phyloP scores from a whole-genome alignment of 2,329 filamentous ascomycete genomes.

The Ophiostoma novo-ulmi region DNA sequence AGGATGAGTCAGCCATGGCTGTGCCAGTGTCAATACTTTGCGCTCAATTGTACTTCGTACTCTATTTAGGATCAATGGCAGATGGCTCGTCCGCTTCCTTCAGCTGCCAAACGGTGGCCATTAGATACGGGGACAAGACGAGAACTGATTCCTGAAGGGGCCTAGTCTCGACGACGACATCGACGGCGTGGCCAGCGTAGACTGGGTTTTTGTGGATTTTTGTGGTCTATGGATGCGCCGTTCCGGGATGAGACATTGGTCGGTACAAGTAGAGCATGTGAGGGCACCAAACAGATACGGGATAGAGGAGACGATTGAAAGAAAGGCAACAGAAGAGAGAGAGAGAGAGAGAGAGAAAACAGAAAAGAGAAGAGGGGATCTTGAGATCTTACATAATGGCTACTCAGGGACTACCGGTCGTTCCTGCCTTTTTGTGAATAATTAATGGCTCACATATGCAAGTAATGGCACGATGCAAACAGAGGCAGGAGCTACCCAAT shows the following conservation, averaged over 20 bases:
- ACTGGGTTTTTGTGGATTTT: slow-evolving; percentile 22
- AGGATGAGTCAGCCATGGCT: not conserved
- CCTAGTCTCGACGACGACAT: slow-evolving; percentile 16
- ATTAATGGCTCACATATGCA: not conserved
- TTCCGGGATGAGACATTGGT: slow-evolving; percentile 19
- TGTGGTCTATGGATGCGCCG: slow-evolving; percentile 17
- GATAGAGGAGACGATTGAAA: not conserved
- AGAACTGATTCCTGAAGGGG: slow-evolving; percentile 14
- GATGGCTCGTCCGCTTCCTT: not conserved
- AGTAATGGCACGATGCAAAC: not conserved
- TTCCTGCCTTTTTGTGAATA: slow-evolving; percentile 15
- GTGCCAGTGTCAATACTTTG: not conserved
- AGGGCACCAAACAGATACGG: not conserved
- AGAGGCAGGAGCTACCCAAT: not conserved
- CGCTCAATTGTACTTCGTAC: not conserved
- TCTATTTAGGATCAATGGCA: not conserved
- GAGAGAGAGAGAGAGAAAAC: not conserved
- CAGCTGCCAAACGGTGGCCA: not conserved
- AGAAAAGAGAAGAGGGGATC: not conserved
- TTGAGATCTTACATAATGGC: not conserved
- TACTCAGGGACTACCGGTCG: slow-evolving; percentile 2
- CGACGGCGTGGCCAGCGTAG: slow-evolving; percentile 22
- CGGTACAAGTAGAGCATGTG: not conserved
- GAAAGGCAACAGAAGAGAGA: not conserved
- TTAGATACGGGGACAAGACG: slow-evolving; percentile 13